Evolutionary conservation across 2,329 filamentous ascomycete species (phyloP).

Genomic region (Sporothrix curviconia): DNA sequence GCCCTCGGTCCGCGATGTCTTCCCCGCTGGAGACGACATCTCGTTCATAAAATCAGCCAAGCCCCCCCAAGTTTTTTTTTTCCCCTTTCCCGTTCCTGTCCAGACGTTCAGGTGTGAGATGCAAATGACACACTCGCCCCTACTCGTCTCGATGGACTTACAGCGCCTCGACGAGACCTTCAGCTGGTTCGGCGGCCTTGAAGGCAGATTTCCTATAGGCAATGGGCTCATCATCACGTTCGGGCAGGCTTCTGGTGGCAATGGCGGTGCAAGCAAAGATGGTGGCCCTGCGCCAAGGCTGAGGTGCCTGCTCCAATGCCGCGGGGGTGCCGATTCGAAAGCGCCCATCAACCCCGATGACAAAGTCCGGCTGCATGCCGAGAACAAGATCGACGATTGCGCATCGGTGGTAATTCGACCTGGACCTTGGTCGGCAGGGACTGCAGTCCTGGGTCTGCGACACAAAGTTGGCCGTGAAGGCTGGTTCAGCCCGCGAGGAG

Average conservation of each 20-base stretch:
- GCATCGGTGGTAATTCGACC: slow-evolving; percentile 69
- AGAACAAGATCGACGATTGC: slow-evolving; percentile 67
- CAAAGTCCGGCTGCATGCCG: slow-evolving; percentile 37
- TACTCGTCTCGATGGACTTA: slow-evolving; percentile 71
- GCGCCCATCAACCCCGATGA: slow-evolving; percentile 40
- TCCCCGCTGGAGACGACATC: slow-evolving; percentile 52
- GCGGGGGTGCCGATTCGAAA: slow-evolving; percentile 53
- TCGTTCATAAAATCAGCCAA: slow-evolving; percentile 46
- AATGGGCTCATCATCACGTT: slow-evolving; percentile 78
- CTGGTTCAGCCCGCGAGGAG: slow-evolving; percentile 66
- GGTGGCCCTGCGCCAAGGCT: slow-evolving; percentile 23
- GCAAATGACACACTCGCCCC: slow-evolving; percentile 68
- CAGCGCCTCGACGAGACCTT: slow-evolving; percentile 79
- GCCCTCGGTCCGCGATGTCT: slow-evolving; percentile 53
- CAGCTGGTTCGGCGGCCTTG: slow-evolving; percentile 79
- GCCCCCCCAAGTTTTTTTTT: no score
- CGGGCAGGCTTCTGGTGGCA: slow-evolving; percentile 50
- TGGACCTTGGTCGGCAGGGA: slow-evolving; percentile 72
- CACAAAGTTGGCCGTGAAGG: slow-evolving; percentile 77
- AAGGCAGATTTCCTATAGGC: slow-evolving; percentile 90
- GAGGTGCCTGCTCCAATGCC: slow-evolving; percentile 36
- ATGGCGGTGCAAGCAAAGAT: slow-evolving; percentile 22
- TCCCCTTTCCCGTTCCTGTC: no score
- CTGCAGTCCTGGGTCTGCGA: slow-evolving; percentile 67
- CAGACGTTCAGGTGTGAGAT: slow-evolving; percentile 52